A percentile compares a stretch with the other conserved stretches of the same genome.
Conservation (phyloP, 495 filamentous ascomycete genomes). For the Xylaria cubensis region DNA sequence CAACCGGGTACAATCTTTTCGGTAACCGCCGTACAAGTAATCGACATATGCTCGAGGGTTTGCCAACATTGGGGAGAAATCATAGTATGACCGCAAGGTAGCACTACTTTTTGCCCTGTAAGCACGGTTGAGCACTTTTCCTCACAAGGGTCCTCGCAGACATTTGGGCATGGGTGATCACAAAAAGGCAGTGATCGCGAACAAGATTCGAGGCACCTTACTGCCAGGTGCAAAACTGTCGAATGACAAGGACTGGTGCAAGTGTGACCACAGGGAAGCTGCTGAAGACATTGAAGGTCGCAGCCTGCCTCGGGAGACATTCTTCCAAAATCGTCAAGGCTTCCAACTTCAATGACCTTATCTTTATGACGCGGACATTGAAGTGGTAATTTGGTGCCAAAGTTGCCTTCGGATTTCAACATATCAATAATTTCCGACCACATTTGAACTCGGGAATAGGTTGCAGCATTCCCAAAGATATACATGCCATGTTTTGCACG, state of each 20-base stretch:
- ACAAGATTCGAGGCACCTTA: slow-evolving; percentile 63
- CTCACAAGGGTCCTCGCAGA: slow-evolving; percentile 63
- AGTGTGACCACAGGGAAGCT: slow-evolving; percentile 67
- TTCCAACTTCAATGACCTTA: slow-evolving; percentile 56
- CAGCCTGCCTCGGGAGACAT: slow-evolving; percentile 72
- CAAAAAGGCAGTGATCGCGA: slow-evolving; percentile 56
- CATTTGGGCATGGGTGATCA: slow-evolving; percentile 60
- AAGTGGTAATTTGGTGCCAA: slow-evolving; percentile 62
- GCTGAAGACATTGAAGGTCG: slow-evolving; percentile 54
- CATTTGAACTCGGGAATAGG: slow-evolving; percentile 61
- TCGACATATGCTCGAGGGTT: neutral
- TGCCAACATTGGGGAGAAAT: slow-evolving; percentile 9
- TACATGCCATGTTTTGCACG: slow-evolving; percentile 79
- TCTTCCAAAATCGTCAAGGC: slow-evolving; percentile 62
- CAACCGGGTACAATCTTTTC: slow-evolving; percentile 4
- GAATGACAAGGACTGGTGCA: slow-evolving; percentile 72
- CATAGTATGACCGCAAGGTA: slow-evolving; percentile 1
- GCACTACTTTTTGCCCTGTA: slow-evolving; percentile 28
- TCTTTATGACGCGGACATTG: slow-evolving; percentile 68
- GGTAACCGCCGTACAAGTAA: neutral
- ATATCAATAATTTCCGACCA: slow-evolving; percentile 67
- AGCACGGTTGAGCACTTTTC: slow-evolving; percentile 50
- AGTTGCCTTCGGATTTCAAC: slow-evolving; percentile 52
- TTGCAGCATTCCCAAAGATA: slow-evolving; percentile 69
- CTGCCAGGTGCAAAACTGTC: slow-evolving; percentile 60